Evolutionary conservation across 352 stramenopile species (phyloP), one percentile per base, ranked within the genome.

Genomic region (Poterioochromonas sp.): DNA sequence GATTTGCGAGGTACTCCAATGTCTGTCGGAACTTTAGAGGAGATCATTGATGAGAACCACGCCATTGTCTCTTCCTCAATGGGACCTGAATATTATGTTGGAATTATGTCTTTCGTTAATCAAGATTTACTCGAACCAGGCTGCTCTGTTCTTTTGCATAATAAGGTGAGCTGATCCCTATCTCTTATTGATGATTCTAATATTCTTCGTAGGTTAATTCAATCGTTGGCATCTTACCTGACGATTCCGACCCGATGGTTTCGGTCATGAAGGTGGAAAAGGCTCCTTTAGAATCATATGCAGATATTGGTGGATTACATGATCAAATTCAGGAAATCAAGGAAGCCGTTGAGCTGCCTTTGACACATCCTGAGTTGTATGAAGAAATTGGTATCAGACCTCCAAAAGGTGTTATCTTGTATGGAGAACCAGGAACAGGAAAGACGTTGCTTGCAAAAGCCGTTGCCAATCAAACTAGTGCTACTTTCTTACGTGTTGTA

Each of bases 11-110:
- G 97, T 71, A 97, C 90, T 44, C 97, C 97, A 60, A 94, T 99
- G 85, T 91, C 90, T 54, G 95, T 99, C 40, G 96, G 97, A 69
- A 98, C 92, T 47, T 87, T 99, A 11, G 97, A 99, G 83, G 97
- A 99, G 86, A 97, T 99, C 85, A 99, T 99, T 82, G 97, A 99
- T 86, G 97, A 99, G 85, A 99, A 99, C 86, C 96, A 99, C 86
- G 95, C 95, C 37, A 99, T 99, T 83, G 95, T 99, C 40, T 97
- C 91, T 43, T 97, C 92, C 18, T 96, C 87, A 41, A 94, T 98
- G 43, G 95, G 96, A 0, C 95, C 96, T 0, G 96, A 99, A 85
- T 99, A 99, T 84, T 99, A 99, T 79, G 97, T 99, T 51, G 96
- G 95, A 81, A 97, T 99, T 83, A 92, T 99, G 84, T 98, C 91